Base-by-base conservation (phyloP, 331 rosid species). In the Ulmus americana region DNA sequence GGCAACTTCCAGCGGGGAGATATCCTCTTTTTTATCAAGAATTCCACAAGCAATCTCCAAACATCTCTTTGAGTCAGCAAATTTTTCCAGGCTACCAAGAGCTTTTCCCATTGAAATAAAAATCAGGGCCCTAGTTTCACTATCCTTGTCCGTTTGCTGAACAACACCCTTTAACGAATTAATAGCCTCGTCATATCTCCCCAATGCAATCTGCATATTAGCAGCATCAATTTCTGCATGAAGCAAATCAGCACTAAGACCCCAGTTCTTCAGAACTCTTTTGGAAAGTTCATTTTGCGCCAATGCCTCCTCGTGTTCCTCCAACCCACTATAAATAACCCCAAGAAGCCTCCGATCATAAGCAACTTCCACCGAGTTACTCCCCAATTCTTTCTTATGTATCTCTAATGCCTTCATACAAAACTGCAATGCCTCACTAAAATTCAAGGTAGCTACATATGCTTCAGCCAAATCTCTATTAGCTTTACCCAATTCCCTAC, bases 81-180 rank as follows among this genome's bases (percentile, higher is more conserved):
- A 80, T 59, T 85, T 91, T 5, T 91, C 96, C 77, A 81, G 88
- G 76, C 84, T 58, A 74, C 88, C 78, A n/a, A 88, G 64, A 2
- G 95, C 95, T 77, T 91, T 91, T 2, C 87, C 95, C 96, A 88
- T 88, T 3, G 95, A 84, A 63, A 88, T 40, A 45, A 86, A 92
- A 67, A 91, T 95, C 55, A 86, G 65, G 1, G 87, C 96, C 76
- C 96, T 78, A 57, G 80, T 84, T 77, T 91, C 87, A 45, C 96
- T 84, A 15, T 75, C 92, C 76, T 82, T 77, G 16, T 81, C 95
- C 0, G 88, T 83, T 42, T 78, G 82, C 51, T 75, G 77, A 22
- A 84, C 88, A 49, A 86, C 86, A 44, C 74, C 79, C 68, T 43
- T 86, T 81, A 91, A 86, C 67, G 86, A 67, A 77, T 80, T 75